Percentiles rank a stretch among this genome's conserved stretches.
Evolutionary conservation across 495 filamentous ascomycete species (phyloP).

Genomic region (Cercophora newfieldiana): DNA sequence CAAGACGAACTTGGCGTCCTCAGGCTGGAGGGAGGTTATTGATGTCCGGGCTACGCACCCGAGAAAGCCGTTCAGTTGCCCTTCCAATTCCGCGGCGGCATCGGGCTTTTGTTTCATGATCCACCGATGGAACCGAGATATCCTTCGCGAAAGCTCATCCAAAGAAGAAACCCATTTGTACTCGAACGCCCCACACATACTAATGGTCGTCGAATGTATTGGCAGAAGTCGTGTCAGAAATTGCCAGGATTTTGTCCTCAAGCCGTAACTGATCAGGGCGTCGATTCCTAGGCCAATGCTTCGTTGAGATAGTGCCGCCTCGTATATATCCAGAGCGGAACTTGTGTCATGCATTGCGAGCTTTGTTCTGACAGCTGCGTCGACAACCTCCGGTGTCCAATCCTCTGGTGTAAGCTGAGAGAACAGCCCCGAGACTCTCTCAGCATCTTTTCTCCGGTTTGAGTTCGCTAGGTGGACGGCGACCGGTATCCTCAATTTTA

Average conservation of each 20-base stretch:
- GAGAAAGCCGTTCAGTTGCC: constrained; percentile 18
- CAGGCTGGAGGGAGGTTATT: constrained; percentile 17
- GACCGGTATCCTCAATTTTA: constrained; percentile 18
- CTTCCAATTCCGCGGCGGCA: background rate
- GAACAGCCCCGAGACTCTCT: constrained; percentile 31
- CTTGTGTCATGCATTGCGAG: constrained; percentile 21
- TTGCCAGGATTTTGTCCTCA: constrained; percentile 27
- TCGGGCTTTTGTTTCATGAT: background rate
- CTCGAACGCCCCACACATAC: background rate
- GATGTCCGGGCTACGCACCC: constrained; percentile 21
- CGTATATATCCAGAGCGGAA: constrained; percentile 25
- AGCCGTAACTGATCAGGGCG: constrained; percentile 25
- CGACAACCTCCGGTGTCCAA: constrained; percentile 31
- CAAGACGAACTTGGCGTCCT: constrained; percentile 30
- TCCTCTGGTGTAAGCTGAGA: background rate
- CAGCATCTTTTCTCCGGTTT: constrained; percentile 23
- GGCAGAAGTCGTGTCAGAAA: constrained; percentile 8
- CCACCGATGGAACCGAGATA: background rate
- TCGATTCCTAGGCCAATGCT: constrained; percentile 25
- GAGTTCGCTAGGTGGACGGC: constrained; percentile 29
- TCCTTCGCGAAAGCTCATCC: background rate
- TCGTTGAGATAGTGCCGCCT: constrained; percentile 18
- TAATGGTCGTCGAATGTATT: background rate
- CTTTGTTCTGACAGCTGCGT: constrained; percentile 27
- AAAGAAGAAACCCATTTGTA: background rate